Base-by-base conservation (phyloP, 345 rosid genomes). In the Microcos paniculata region DNA sequence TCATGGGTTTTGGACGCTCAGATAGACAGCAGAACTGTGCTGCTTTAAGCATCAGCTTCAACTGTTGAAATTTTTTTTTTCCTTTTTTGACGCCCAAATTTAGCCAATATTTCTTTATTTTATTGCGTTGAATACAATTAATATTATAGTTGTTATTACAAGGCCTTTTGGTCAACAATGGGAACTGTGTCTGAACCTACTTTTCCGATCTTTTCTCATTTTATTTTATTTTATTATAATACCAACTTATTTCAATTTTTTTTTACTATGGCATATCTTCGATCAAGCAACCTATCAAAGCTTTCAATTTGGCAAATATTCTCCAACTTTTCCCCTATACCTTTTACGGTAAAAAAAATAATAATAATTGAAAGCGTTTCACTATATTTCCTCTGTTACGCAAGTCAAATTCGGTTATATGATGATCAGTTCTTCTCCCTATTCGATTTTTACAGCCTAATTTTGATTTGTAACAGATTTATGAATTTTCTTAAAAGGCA, bases 151-250 rank as follows among this genome's bases (percentile, higher is more conserved):
- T 38, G 3, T 10, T 30, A 45, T 62, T 10, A 2, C 5, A 2
- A 30, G 45, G 58, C 51, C 69, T 66, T 78, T 78, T 85, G 80
- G 88, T 82, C 88, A 87, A 85, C 86, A 82, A 74, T 76, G 87
- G 90, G 88, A 85, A 81, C 82, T 81, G 88, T 73, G 56, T 43
- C 67, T 42, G 1, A 28, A 21, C 18, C 21, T 42, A 24, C 40
- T 58, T 10, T 21, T 55, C 14, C n/a, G 1, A 55, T 8, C 28
- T 30, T 24, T 68, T 43, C 12, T 8, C 18, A 33, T 19, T 38
- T 4, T 8, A 21, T 24, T 43, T 30, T 40, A 19, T 33, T 56
- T 70, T 52, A 31, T 11, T 28, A 13, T 13, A 13, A 1, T 42
- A 57, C 4, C n/a, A n/a, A 18, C 21, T 52, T 55, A 18, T 69